phyloP scores from a whole-genome alignment of 495 filamentous ascomycete genomes.

The Bryoglossum gracile region DNA sequence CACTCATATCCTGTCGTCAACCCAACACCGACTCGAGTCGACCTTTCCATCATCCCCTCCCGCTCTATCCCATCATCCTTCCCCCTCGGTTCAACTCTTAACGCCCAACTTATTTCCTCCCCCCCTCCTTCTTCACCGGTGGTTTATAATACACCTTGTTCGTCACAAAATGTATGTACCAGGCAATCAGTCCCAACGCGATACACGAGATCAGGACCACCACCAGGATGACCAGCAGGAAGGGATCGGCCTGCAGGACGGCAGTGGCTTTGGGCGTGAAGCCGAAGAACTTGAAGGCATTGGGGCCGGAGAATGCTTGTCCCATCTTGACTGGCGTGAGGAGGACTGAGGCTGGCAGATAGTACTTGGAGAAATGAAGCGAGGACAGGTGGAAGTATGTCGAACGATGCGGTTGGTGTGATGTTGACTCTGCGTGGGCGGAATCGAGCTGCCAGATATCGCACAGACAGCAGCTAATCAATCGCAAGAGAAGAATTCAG shows the following conservation, averaged over 20 bases:
- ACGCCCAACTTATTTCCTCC: conserved; percentile 6
- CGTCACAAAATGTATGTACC: conserved; percentile 19
- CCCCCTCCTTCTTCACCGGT: conserved; percentile 15
- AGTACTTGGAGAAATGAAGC: no score
- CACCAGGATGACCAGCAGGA: conserved; percentile 18
- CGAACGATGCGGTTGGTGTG: no score
- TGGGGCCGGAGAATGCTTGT: conserved; percentile 24
- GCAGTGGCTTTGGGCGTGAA: conserved; percentile 22
- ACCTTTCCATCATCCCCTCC: neutral
- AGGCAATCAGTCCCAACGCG: conserved; percentile 11
- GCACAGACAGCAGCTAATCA: no score
- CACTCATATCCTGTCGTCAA: neutral
- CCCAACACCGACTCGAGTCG: neutral
- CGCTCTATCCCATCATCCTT: neutral
- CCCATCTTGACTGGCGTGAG: conserved; percentile 17
- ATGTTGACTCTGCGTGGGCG: no score
- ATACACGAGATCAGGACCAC: conserved; percentile 7
- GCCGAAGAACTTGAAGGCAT: conserved; percentile 26
- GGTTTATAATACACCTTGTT: conserved; percentile 23
- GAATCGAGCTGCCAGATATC: no score
- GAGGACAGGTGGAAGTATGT: no score
- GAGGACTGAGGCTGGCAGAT: neutral
- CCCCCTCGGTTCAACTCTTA: no score
- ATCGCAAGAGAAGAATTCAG: no score
- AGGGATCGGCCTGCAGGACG: conserved; percentile 17